phyloP scores from a whole-genome alignment of 352 stramenopile genomes.

The Plasmopara halstedii region DNA sequence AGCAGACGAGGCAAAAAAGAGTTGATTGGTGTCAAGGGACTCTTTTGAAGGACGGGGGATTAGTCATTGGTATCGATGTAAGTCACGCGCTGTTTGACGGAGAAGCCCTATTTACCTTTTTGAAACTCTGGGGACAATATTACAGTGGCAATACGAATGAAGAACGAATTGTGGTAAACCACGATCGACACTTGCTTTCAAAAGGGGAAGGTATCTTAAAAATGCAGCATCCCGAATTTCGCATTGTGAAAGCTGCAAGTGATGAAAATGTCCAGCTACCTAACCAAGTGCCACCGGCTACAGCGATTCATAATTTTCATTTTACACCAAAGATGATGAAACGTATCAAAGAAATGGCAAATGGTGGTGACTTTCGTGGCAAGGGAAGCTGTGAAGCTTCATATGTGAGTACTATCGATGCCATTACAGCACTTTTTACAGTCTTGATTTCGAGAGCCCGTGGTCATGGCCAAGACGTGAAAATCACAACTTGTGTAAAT shows the following conservation, averaged over 20 bases:
- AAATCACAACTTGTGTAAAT: slow-evolving; percentile 46
- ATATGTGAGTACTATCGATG: slow-evolving; percentile 49
- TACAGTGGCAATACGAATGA: slow-evolving; percentile 26
- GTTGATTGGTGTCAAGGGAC: slow-evolving; percentile 31
- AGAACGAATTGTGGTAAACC: slow-evolving; percentile 22
- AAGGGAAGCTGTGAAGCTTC: background rate
- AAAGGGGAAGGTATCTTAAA: slow-evolving; percentile 11
- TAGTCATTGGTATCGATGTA: slow-evolving; percentile 35
- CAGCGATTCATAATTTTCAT: slow-evolving; percentile 32
- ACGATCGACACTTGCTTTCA: slow-evolving; percentile 33
- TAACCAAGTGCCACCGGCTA: slow-evolving; percentile 5
- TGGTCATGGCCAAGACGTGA: slow-evolving; percentile 30
- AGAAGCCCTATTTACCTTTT: slow-evolving; percentile 50
- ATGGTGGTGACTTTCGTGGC: background rate
- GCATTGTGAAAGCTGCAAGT: slow-evolving; percentile 1
- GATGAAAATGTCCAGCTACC: background rate
- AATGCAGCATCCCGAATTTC: slow-evolving; percentile 39
- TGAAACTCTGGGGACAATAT: slow-evolving; percentile 42
- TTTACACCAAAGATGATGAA: slow-evolving; percentile 29
- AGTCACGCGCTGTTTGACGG: slow-evolving; percentile 43
- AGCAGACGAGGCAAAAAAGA: slow-evolving; percentile 6
- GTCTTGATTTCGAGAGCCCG: slow-evolving; percentile 42
- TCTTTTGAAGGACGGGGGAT: slow-evolving; percentile 31
- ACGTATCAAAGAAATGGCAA: slow-evolving; percentile 27
- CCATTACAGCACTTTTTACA: slow-evolving; percentile 41